These are phyloP conservation scores for Brassica incana DNA, from an alignment of 345 rosid species.

Conservation along the genomic window DNA sequence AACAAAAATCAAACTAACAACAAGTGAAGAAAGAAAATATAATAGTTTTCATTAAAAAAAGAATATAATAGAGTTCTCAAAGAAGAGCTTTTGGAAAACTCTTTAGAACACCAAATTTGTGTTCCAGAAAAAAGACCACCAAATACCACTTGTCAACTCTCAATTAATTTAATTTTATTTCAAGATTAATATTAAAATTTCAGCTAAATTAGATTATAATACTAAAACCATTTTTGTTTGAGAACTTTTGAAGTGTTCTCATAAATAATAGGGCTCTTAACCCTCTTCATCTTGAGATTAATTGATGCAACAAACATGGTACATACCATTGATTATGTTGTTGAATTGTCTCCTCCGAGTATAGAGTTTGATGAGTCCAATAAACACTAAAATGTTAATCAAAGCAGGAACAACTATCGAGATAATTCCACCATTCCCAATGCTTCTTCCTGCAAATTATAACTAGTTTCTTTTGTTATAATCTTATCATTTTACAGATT, in stretches of 20 bases:
- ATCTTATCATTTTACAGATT: not conserved
- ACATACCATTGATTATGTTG: not conserved
- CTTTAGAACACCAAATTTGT: not conserved
- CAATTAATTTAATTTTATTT: too few species aligned
- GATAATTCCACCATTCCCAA: not conserved
- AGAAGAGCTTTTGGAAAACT: not conserved
- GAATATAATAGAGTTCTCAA: not conserved
- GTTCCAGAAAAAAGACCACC: not conserved
- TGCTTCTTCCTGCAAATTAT: not conserved
- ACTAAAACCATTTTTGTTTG: not conserved
- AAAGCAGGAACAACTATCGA: conserved; percentile 25
- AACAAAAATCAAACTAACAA: not conserved
- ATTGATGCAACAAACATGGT: not conserved
- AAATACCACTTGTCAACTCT: too few species aligned
- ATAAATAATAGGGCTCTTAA: not conserved
- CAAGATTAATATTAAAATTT: not conserved
- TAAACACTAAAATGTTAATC: not conserved
- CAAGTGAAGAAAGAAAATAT: not conserved
- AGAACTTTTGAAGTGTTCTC: too few species aligned
- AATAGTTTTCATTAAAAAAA: too few species aligned
- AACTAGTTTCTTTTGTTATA: not conserved
- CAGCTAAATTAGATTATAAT: not conserved
- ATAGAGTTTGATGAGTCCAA: not conserved
- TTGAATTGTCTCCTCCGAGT: not conserved
- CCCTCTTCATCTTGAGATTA: not conserved